Percentiles rank a stretch among this genome's conserved stretches.
phyloP scores from a whole-genome alignment of 345 rosid genomes.

The Citrus mangshanensis region DNA sequence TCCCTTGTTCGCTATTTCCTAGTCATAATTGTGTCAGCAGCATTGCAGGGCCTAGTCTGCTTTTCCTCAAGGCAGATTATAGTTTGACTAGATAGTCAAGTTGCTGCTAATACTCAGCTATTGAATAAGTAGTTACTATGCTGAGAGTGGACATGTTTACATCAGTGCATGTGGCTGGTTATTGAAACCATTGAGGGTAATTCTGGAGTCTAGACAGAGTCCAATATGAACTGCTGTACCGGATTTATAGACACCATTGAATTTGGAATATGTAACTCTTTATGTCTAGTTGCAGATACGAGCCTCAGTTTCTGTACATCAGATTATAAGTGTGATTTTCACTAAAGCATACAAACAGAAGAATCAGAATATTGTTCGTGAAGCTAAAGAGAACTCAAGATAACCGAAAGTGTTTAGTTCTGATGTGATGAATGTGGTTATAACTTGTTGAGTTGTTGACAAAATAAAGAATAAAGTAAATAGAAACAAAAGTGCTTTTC shows the following conservation, averaged over 20 bases:
- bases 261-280: background rate
- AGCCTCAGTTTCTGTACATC: conserved; percentile 1
- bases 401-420: conserved; percentile 30
- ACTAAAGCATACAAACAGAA: conserved; percentile 10
- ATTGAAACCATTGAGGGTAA: background rate
- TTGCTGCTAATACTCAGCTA: too few species aligned
- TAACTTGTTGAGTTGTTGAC: conserved; percentile 19
- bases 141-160: background rate
- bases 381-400: conserved; percentile 14
- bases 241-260: background rate
- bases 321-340: conserved; percentile 1
- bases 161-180: background rate
- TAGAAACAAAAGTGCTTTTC: conserved; percentile 14
- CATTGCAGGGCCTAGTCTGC: background rate
- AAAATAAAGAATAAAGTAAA: conserved; percentile 34
- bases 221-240: background rate
- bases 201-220: too few species aligned
- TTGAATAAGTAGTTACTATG: background rate
- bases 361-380: conserved; percentile 33
- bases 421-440: conserved; percentile 18
- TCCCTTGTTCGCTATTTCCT: background rate
- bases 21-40: conserved; percentile 10
- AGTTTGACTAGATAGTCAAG: background rate
- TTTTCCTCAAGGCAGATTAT: conserved; percentile 2
- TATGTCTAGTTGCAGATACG: background rate